Conservation (phyloP, 495 filamentous ascomycete species). For the Copromyces sp. region DNA sequence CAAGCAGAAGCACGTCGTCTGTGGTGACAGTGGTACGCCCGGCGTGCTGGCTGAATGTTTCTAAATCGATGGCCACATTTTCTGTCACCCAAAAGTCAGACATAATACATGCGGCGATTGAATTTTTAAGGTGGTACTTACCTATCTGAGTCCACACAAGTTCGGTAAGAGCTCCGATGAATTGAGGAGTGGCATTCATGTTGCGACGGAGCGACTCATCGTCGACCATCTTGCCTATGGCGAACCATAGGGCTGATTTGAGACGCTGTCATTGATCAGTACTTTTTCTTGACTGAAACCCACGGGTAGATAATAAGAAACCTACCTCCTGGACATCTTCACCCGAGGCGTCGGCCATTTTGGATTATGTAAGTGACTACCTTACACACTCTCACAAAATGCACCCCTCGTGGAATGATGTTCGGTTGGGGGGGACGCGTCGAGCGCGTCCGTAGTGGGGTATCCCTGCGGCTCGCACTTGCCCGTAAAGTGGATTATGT, state of each 20-base stretch:
- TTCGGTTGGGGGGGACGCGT: constrained; percentile 2
- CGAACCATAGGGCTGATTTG: constrained; percentile 90
- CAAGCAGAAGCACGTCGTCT: constrained; percentile 79
- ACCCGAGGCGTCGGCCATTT: constrained; percentile 21
- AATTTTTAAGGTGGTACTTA: constrained; percentile 17
- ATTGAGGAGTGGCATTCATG: constrained; percentile 86
- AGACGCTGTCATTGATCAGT: constrained; percentile 47
- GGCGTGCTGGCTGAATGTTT: constrained; percentile 82
- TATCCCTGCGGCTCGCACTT: background rate
- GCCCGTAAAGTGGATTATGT: background rate
- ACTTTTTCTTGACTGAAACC: background rate
- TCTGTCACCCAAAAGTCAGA: constrained; percentile 33
- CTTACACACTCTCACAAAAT: background rate
- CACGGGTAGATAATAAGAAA: too few relatives aligned
- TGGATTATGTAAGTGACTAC: background rate
- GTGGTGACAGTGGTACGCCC: constrained; percentile 70
- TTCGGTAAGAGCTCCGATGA: constrained; percentile 86
- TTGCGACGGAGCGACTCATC: constrained; percentile 66
- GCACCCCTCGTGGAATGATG: background rate
- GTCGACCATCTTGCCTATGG: constrained; percentile 82
- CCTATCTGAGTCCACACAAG: constrained; percentile 87
- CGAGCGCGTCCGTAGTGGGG: constrained; percentile 5
- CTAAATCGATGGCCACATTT: constrained; percentile 63
- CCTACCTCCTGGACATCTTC: constrained; percentile 23
- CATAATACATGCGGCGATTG: too few relatives aligned